Conservation (phyloP, 176 grass and related monocot species). For the Triticum turgidum region DNA sequence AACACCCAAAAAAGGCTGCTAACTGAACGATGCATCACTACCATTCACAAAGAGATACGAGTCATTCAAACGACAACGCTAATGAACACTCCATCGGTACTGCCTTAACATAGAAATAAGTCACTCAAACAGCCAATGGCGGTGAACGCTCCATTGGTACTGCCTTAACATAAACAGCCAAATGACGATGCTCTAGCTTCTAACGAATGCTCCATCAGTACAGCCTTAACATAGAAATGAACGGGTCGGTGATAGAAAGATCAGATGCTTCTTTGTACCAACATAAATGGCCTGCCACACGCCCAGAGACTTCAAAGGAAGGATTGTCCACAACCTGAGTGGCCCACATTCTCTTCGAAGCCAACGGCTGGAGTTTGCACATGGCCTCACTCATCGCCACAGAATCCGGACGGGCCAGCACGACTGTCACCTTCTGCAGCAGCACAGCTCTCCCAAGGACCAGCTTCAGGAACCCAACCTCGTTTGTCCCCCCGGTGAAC, state of each 20-base stretch:
- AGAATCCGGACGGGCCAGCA: neutral
- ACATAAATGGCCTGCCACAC: neutral
- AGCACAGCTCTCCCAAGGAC: neutral
- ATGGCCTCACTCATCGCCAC: neutral
- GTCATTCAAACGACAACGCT: too few relatives aligned
- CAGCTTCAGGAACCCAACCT: conserved; percentile 31
- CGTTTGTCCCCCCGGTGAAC: neutral
- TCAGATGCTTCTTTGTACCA: conserved; percentile 22
- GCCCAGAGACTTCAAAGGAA: neutral
- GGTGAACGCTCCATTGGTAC: too few relatives aligned
- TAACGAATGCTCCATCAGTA: neutral
- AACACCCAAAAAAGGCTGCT: neutral
- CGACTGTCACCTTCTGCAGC: conserved; percentile 14
- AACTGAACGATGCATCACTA: neutral
- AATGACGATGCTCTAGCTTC: neutral
- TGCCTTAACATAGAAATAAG: too few relatives aligned
- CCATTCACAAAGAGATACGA: too few relatives aligned
- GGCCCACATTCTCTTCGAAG: neutral
- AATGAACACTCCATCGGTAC: too few relatives aligned
- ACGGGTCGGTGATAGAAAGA: conserved; percentile 33
- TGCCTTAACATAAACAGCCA: too few relatives aligned
- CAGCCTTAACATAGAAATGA: neutral
- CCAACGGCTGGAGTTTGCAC: conserved; percentile 1
- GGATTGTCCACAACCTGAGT: neutral
- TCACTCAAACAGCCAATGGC: too few relatives aligned